Evolutionary conservation across 2,329 filamentous ascomycete genomes (phyloP), one percentile per base, ranked within the genome.

Genomic region (Paracamarosporium sp.): DNA sequence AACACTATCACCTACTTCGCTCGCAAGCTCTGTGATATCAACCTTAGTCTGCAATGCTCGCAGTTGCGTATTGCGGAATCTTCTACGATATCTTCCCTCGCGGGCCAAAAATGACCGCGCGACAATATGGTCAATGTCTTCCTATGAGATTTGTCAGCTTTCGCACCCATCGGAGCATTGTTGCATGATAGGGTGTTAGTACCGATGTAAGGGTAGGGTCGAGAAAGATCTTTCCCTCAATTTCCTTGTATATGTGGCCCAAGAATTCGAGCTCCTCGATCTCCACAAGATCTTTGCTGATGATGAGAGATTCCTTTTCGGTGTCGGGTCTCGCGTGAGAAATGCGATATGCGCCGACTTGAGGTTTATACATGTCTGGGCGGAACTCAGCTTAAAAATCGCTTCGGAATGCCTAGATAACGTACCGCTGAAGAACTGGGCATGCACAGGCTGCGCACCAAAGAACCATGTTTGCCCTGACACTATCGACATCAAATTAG

Each of bases 381-480:
- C 8, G n/a, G 7, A 22, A 22, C 6, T 53, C 2, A 36, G 28
- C 6, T 17, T 8, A 38, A 31, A 7, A 13, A 12, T 9, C 15
- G 11, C 22, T 12, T 9, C 11, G 30, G 25, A 1, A 11, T 24
- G 9, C 11, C 25, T 15, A 9, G 12, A 24, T 6, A 28, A 55
- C 47, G 11, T 48, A 52, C 48, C 54, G 46, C 54, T 56, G 25
- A 56, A 56, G 28, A 56, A 56, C 20, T 56, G 54, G 7, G 54
- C 54, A 33, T 56, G 54, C 11, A 56, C 54, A 30, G 54, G 54
- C 33, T 56, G 47, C 4, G 38, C 40, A 6, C 47, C 41, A 28
- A 52, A 47, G 27, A 56, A 52, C 41, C 38, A 51, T 7, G 54
- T 52, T n/a, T 45, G 47, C 2, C 54, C 53, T 12, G 45, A 55